A percentile compares a stretch with the other conserved stretches of the same genome.
These are phyloP conservation scores for Penicillium egyptiacum DNA, from an alignment of 495 filamentous ascomycete genomes.

Conservation along the genomic window DNA sequence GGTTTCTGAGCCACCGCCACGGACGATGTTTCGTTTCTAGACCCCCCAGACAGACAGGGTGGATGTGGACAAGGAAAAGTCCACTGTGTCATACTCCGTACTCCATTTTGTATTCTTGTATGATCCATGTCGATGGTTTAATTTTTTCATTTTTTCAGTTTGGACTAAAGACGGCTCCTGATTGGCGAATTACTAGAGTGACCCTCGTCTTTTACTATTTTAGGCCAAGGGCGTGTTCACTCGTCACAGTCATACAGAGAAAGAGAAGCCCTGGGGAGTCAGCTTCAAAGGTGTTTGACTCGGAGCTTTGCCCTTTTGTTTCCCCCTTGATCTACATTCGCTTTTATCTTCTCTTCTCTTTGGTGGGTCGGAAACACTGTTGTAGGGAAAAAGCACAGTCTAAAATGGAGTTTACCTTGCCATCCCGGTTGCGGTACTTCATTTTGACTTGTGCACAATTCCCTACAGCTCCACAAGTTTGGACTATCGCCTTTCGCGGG, in stretches of 20 bases:
- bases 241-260: constrained; percentile 24
- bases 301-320: constrained; percentile 8
- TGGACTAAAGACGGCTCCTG: background rate
- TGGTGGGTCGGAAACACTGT: constrained; percentile 6
- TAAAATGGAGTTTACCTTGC: constrained; percentile 14
- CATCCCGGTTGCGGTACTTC: constrained; percentile 28
- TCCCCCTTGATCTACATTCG: constrained; percentile 8
- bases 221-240: constrained; percentile 5
- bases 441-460: constrained; percentile 13
- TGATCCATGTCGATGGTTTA: constrained; percentile 8
- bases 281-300: constrained; percentile 14
- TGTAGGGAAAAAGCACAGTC: background rate
- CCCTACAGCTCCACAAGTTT: constrained; percentile 23
- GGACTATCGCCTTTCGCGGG: constrained; percentile 7
- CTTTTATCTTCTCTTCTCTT: constrained; percentile 9
- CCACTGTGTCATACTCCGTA: constrained; percentile 15
- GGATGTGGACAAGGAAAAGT: constrained; percentile 1
- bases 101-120: constrained; percentile 11
- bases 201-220: constrained; percentile 3
- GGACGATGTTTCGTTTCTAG: constrained; percentile 31
- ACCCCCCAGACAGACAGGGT: constrained; percentile 30
- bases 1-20: constrained; percentile 32
- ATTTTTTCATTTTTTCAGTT: background rate
- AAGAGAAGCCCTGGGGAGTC: background rate
- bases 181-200: background rate